phyloP scores from a whole-genome alignment of 805 yeast genomes.

The Grigorovia transvaalensis region DNA sequence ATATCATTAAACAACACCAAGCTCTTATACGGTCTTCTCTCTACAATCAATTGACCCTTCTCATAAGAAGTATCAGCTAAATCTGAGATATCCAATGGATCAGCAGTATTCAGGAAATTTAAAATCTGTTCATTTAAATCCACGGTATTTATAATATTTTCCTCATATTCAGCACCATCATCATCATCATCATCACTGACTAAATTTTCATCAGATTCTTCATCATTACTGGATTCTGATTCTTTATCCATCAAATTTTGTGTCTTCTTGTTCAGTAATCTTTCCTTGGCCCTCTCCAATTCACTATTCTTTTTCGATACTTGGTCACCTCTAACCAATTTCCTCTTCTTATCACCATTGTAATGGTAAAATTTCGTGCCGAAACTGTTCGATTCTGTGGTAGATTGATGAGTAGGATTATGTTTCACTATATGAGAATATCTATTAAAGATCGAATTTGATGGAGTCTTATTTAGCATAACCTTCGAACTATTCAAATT shows the following conservation, averaged over 20 bases:
- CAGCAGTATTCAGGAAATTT: constrained; percentile 69
- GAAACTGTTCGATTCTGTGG: not conserved
- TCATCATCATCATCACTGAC: constrained; percentile 40
- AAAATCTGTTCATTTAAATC: constrained; percentile 57
- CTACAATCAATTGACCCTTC: constrained; percentile 53
- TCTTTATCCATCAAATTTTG: constrained; percentile 13
- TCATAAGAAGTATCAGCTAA: constrained; percentile 60
- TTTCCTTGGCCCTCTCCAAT: constrained; percentile 26
- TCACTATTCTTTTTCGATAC: constrained; percentile 12
- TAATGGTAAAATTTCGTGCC: not conserved
- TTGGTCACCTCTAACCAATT: constrained; percentile 31
- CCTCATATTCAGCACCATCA: constrained; percentile 25
- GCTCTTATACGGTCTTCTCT: constrained; percentile 56
- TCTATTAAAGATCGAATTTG: constrained; percentile 30
- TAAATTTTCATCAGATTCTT: constrained; percentile 23
- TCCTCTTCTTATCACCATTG: constrained; percentile 27
- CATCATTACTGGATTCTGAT: constrained; percentile 14
- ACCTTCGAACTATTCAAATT: constrained; percentile 19
- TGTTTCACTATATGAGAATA: constrained; percentile 23
- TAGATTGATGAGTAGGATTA: not conserved
- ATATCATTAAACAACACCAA: constrained; percentile 50
- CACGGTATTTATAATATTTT: constrained; percentile 16
- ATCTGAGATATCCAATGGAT: constrained; percentile 67
- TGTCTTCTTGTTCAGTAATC: constrained; percentile 17
- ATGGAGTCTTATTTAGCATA: constrained; percentile 25